Conservation (phyloP, 768 basidiomycete genomes). For the Sporobolomyces roseus region DNA sequence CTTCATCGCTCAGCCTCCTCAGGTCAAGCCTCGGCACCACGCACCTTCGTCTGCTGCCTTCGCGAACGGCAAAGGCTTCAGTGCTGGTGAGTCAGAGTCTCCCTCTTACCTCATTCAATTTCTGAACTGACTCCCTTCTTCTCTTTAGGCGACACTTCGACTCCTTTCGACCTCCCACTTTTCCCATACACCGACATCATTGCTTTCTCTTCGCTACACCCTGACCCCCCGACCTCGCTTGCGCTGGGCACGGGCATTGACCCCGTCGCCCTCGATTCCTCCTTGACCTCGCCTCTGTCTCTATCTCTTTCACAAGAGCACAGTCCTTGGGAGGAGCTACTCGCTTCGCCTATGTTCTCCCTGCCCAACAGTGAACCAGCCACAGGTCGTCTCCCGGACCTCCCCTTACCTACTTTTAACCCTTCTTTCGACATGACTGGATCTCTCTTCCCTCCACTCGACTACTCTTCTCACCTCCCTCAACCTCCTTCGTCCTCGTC, state of each 20-base stretch:
- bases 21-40: constrained; percentile 16
- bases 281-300: constrained; percentile 28
- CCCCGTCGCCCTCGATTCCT: constrained; percentile 14
- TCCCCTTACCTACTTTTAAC: constrained; percentile 13
- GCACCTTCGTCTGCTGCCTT: neutral
- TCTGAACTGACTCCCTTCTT: neutral
- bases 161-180: constrained; percentile 15
- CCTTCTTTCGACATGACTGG: neutral
- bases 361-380: constrained; percentile 5
- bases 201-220: neutral
- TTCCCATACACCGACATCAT: constrained; percentile 11
- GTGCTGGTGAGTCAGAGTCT: constrained; percentile 17
- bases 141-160: constrained; percentile 20
- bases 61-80: constrained; percentile 16
- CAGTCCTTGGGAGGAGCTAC: constrained; percentile 15
- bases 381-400: no score
- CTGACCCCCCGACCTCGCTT: neutral
- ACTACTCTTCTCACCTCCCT: neutral
- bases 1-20: neutral
- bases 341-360: constrained; percentile 36
- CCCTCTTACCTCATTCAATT: neutral
- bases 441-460: constrained; percentile 27
- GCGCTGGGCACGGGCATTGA: constrained; percentile 1
- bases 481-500: neutral
- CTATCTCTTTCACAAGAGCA: neutral